phyloP scores from a whole-genome alignment of 345 rosid species.

The Hirschfeldia incana region DNA sequence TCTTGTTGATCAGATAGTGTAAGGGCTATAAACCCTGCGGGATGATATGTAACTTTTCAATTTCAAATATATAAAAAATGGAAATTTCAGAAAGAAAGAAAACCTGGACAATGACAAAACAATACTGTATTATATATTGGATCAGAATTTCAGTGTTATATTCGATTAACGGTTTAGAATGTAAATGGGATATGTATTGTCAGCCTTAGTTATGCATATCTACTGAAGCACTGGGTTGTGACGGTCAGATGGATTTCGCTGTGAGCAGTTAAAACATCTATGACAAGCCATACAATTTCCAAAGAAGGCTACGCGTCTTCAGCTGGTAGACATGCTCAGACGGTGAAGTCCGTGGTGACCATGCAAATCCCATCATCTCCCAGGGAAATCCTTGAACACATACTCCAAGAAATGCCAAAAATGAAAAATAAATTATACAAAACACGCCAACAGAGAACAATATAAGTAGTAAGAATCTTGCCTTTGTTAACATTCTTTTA shows the following conservation, averaged over 20 bases:
- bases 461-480: conserved; percentile 36
- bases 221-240: too few relatives aligned
- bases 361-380: conserved; percentile 76
- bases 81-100: too few relatives aligned
- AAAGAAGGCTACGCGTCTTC: conserved; percentile 83
- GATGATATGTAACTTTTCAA: too few relatives aligned
- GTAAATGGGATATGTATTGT: too few relatives aligned
- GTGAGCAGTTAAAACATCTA: conserved; percentile 10
- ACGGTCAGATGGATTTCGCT: neutral
- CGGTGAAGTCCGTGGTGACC: conserved; percentile 81
- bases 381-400: conserved; percentile 96
- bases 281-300: conserved; percentile 30
- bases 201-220: too few relatives aligned
- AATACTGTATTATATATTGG: too few relatives aligned
- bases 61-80: too few relatives aligned
- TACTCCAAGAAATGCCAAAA: conserved; percentile 52
- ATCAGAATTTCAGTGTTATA: too few relatives aligned
- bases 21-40: too few relatives aligned
- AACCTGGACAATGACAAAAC: too few relatives aligned
- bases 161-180: too few relatives aligned
- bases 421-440: neutral
- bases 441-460: neutral
- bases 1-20: too few relatives aligned
- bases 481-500: conserved; percentile 97
- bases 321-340: conserved; percentile 38